A percentile compares a stretch with the other conserved stretches of the same genome.
These are phyloP conservation scores for Castanopsis chinensis DNA, from an alignment of 306 rosid genomes.

Conservation along the genomic window DNA sequence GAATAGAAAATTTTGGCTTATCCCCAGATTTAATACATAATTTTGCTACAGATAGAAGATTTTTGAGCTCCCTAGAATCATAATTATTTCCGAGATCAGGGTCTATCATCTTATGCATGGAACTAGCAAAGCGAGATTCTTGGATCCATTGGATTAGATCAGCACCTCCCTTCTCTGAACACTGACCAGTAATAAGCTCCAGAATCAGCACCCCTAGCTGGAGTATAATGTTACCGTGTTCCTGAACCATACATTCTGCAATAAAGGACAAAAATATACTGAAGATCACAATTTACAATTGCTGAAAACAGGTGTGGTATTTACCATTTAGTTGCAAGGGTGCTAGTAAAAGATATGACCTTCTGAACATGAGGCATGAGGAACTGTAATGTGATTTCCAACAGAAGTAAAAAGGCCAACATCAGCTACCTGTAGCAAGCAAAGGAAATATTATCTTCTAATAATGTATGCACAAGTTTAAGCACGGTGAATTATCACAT, in stretches of 20 bases:
- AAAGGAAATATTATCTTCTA: conserved; percentile 6
- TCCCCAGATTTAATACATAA: conserved; percentile 69
- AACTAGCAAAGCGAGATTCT: conserved; percentile 58
- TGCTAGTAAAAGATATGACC: conserved; percentile 39
- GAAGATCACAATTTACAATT: not conserved
- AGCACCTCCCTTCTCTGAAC: conserved; percentile 64
- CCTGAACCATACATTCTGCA: conserved; percentile 59
- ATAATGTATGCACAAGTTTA: not conserved
- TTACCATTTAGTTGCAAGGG: not conserved
- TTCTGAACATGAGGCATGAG: conserved; percentile 43
- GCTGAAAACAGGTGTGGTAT: not conserved
- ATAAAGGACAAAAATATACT: conserved; percentile 8
- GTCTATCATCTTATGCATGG: conserved; percentile 85
- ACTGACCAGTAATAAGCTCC: conserved; percentile 86
- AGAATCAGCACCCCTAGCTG: conserved; percentile 85
- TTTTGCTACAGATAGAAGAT: conserved; percentile 80
- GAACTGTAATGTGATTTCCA: conserved; percentile 29
- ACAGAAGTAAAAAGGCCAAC: conserved; percentile 49
- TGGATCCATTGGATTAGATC: conserved; percentile 83
- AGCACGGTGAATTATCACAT: conserved; percentile 17
- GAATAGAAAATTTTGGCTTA: conserved; percentile 61
- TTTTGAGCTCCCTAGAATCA: conserved; percentile 64
- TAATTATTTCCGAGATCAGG: conserved; percentile 82
- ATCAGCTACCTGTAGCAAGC: conserved; percentile 67
- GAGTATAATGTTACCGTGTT: conserved; percentile 55